Conservation (phyloP, 1,284 basidiomycete genomes). For the Cutaneotrichosporon cavernicola region DNA sequence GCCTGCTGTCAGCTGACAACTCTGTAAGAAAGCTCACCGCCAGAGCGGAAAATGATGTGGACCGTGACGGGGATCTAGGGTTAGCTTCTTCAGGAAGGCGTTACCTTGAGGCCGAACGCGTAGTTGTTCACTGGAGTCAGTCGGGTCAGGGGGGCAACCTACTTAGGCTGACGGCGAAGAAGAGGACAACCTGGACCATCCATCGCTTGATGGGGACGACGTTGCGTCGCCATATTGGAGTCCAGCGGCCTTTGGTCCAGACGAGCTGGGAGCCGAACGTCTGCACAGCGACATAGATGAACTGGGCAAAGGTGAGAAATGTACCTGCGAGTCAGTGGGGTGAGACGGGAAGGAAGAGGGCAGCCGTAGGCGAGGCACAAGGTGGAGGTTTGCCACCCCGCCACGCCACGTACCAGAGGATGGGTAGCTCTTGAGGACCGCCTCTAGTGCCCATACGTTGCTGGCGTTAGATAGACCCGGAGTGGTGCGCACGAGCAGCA, state of each 20-base stretch:
- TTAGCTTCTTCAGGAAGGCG: constrained; percentile 14
- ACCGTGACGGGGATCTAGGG: constrained; percentile 80
- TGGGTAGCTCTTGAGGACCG: constrained; percentile 66
- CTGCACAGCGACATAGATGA: constrained; percentile 67
- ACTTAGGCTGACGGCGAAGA: constrained; percentile 68
- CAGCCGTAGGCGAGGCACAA: not conserved
- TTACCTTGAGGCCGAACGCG: constrained; percentile 69
- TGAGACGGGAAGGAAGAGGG: not conserved
- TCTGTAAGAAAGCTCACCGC: constrained; percentile 63
- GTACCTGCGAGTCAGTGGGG: constrained; percentile 59
- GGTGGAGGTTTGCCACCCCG: not conserved
- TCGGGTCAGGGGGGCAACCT: constrained; percentile 7
- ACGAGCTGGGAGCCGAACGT: constrained; percentile 45
- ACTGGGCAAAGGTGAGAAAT: constrained; percentile 81
- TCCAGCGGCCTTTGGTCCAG: constrained; percentile 22
- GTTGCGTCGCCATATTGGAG: constrained; percentile 52
- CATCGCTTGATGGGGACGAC: constrained; percentile 74
- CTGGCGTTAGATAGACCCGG: constrained; percentile 22
- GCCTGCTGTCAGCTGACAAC: constrained; percentile 29
- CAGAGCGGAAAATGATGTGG: constrained; percentile 91
- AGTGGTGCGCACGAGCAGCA: constrained; percentile 64
- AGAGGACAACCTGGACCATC: constrained; percentile 76
- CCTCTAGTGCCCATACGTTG: constrained; percentile 56
- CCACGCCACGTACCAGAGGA: constrained; percentile 60
- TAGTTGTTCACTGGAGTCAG: constrained; percentile 70